phyloP scores from a whole-genome alignment of 345 rosid genomes.

The Rubroshorea leprosula region DNA sequence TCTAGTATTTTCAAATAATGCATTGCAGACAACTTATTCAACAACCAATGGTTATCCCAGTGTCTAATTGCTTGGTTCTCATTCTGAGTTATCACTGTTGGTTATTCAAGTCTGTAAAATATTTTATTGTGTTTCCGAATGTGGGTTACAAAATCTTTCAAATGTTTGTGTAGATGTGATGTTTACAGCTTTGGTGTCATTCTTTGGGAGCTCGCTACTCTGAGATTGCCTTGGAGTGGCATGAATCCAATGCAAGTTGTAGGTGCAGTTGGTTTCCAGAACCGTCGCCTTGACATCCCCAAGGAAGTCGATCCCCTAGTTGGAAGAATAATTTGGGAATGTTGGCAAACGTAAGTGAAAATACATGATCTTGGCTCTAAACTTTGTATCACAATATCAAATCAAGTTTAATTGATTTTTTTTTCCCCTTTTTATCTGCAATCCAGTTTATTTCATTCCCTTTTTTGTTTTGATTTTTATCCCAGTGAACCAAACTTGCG shows the following conservation, averaged over 20 bases:
- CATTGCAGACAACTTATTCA: too few species aligned
- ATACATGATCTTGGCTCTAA: background rate
- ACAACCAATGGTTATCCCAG: too few species aligned
- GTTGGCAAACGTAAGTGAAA: slow-evolving; percentile 90
- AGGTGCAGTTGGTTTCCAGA: slow-evolving; percentile 99
- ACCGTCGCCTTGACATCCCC: slow-evolving; percentile 89
- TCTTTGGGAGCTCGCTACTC: slow-evolving; percentile 97
- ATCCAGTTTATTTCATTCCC: too few species aligned
- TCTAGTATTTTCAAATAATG: too few species aligned
- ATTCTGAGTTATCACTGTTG: too few species aligned
- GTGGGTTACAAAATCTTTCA: too few species aligned
- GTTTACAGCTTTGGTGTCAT: slow-evolving; percentile 97
- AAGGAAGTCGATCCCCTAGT: slow-evolving; percentile 92
- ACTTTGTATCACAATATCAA: background rate
- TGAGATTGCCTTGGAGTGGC: slow-evolving; percentile 91
- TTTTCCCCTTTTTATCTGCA: background rate
- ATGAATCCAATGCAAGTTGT: slow-evolving; percentile 99
- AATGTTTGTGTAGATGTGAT: slow-evolving; percentile 86
- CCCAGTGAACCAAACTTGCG: slow-evolving; percentile 84
- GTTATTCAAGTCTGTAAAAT: too few species aligned
- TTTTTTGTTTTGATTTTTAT: too few species aligned
- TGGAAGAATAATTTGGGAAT: slow-evolving; percentile 74
- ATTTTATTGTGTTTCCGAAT: background rate
- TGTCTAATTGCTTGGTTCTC: too few species aligned
- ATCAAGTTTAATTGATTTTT: slow-evolving; percentile 5